Conservation (phyloP, 192 early-diverging fungal species). For the Gigaspora rosea region DNA sequence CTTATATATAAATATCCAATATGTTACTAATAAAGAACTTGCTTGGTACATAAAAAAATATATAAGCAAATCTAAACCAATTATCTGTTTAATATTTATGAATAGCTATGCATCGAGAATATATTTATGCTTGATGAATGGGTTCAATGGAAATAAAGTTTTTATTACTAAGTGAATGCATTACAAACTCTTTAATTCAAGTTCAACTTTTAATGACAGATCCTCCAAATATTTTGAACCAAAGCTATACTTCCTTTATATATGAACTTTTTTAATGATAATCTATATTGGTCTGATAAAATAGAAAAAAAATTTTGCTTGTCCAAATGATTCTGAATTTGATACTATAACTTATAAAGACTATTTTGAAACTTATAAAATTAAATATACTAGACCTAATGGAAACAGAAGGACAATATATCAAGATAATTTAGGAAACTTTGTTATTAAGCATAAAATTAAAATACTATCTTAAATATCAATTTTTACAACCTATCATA, state of each 20-base stretch:
- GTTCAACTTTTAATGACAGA: background rate
- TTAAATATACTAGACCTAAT: background rate
- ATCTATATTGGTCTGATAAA: background rate
- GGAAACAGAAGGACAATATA: background rate
- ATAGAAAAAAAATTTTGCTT: slow-evolving; percentile 18
- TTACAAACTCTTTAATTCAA: background rate
- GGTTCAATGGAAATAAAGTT: slow-evolving; percentile 11
- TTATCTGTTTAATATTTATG: background rate
- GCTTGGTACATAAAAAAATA: slow-evolving; percentile 3
- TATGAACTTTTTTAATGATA: background rate
- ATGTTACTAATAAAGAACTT: too few species aligned
- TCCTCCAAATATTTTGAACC: background rate
- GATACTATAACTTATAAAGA: slow-evolving; percentile 1
- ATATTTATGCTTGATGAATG: background rate
- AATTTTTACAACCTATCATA: background rate
- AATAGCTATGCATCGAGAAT: background rate
- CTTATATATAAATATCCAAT: too few species aligned
- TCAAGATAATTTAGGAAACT: background rate
- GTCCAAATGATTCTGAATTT: background rate
- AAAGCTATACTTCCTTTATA: background rate
- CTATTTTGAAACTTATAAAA: slow-evolving; percentile 17
- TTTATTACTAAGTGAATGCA: slow-evolving; percentile 1
- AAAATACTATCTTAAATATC: background rate
- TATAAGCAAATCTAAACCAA: slow-evolving; percentile 4
- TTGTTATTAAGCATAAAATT: background rate